phyloP scores from a whole-genome alignment of 495 filamentous ascomycete genomes.

The Neurospora sp. region DNA sequence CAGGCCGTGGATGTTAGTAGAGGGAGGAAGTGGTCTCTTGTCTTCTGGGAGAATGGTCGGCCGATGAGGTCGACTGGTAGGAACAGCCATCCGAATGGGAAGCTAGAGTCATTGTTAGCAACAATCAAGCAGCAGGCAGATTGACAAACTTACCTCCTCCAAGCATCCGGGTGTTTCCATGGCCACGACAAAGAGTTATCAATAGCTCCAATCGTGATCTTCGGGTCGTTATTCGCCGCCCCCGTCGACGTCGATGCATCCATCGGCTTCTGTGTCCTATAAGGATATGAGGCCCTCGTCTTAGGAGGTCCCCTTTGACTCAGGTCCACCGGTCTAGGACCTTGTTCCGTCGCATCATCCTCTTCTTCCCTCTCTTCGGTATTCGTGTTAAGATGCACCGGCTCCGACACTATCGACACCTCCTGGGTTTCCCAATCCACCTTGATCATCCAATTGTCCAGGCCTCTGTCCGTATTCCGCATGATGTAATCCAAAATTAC shows the following conservation, averaged over 20 bases:
- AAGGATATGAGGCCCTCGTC: constrained; percentile 51
- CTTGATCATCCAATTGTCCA: constrained; percentile 99
- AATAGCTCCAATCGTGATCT: constrained; percentile 79
- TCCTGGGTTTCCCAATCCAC: constrained; percentile 75
- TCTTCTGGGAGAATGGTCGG: constrained; percentile 87
- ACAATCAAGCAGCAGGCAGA: neutral
- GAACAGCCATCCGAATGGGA: constrained; percentile 97
- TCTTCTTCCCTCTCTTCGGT: constrained; percentile 38
- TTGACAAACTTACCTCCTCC: constrained; percentile 36
- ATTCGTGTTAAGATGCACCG: constrained; percentile 52
- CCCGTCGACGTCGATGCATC: constrained; percentile 55
- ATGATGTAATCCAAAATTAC: constrained; percentile 99
- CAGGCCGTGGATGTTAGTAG: constrained; percentile 85
- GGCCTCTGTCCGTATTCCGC: constrained; percentile 92
- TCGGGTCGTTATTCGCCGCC: constrained; percentile 42
- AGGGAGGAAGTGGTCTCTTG: constrained; percentile 86
- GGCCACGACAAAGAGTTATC: constrained; percentile 98
- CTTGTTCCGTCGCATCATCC: constrained; percentile 43
- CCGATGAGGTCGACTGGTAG: constrained; percentile 93
- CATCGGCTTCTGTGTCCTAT: constrained; percentile 77
- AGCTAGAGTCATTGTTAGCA: constrained; percentile 40
- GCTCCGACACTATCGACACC: constrained; percentile 78
- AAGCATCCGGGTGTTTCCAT: constrained; percentile 97
- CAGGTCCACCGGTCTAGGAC: constrained; percentile 49
- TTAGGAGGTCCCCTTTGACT: constrained; percentile 32